Evolutionary conservation across 2,329 filamentous ascomycete genomes (phyloP), one percentile per base, ranked within the genome.

Genomic region (Celoporthe dispersa): DNA sequence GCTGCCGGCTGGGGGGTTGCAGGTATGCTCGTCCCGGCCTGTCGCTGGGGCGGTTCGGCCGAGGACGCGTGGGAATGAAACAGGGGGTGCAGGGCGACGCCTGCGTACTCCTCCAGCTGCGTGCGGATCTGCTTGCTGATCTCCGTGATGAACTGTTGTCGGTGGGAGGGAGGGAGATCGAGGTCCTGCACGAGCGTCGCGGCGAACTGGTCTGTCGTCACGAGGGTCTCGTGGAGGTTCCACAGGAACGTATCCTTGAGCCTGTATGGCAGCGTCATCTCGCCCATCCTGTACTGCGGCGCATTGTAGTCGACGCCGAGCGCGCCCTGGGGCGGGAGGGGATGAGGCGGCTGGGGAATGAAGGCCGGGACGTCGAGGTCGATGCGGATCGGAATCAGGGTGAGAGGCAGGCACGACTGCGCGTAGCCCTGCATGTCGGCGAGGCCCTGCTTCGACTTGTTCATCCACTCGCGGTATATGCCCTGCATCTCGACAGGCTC

Each of bases 191-290:
- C 94, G 74, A 98, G 89, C 1, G 88, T 90, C 75, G 92, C 88
- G n/a, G 96, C 96, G 78, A 98, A 99, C 77, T 97, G 92, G 77
- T 99, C 96, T 0, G 96, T 97, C 0, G 96, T 99, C 66, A 94
- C 92, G 70, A 98, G 84, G 0, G 93, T 92, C 82, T 99, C 96
- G 81, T 98, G 95, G 19, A 99, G 86, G 76, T 99, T 99, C 96
- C 96, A 99, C 66, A 98, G 83, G 76, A 99, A 98, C n/a, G 93
- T 92, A 76, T 99, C 96, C 76, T 97, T 94, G 69, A 99, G 85
- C 73, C 96, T 90, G 81, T 94, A 98, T 3, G 93, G 92, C 0
- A 94, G 90, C 19, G 94, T 94, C 72, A 88, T 81, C 72, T 98
- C 95, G 68, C 92, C 92, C 68, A 87, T 86, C 76, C 91, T 91